These are phyloP conservation scores for Talaromyces sp. DNA, from an alignment of 2,329 filamentous ascomycete species.

Conservation along the genomic window DNA sequence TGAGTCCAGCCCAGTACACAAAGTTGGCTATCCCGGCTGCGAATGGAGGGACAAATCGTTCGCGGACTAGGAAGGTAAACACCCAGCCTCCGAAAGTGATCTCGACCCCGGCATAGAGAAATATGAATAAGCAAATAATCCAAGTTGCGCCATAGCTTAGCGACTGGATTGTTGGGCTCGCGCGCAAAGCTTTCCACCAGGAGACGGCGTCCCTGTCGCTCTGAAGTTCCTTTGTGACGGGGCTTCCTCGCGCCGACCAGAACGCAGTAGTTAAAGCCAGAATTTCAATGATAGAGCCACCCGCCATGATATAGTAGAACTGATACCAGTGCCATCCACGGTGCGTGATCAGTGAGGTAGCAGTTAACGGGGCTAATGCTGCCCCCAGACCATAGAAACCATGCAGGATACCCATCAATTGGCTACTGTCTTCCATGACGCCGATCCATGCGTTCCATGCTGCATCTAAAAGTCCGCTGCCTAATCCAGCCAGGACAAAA, in stretches of 20 bases:
- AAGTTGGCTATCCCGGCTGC: constrained; percentile 66
- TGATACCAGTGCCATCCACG: constrained; percentile 61
- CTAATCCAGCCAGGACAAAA: constrained; percentile 39
- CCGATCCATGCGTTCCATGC: constrained; percentile 62
- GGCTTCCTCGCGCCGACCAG: neutral
- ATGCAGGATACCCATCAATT: constrained; percentile 69
- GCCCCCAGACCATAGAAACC: constrained; percentile 69
- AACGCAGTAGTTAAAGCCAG: neutral
- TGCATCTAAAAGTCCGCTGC: constrained; percentile 45
- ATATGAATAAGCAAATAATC: constrained; percentile 63
- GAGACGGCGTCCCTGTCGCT: neutral
- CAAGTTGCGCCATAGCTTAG: constrained; percentile 51
- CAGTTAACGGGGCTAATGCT: constrained; percentile 64
- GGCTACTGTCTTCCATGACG: constrained; percentile 68
- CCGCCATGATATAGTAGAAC: constrained; percentile 73
- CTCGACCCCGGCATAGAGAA: constrained; percentile 73
- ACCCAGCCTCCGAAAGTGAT: constrained; percentile 66
- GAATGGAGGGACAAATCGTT: constrained; percentile 61
- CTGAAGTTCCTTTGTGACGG: neutral
- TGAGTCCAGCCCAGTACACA: constrained; percentile 76
- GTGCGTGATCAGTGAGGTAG: constrained; percentile 64
- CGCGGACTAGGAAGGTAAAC: constrained; percentile 70
- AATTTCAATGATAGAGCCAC: neutral
- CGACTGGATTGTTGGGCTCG: constrained; percentile 19
- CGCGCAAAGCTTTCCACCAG: neutral